Conservation (phyloP, 2,329 filamentous ascomycete genomes). For the Biscogniauxia mediterranea region DNA sequence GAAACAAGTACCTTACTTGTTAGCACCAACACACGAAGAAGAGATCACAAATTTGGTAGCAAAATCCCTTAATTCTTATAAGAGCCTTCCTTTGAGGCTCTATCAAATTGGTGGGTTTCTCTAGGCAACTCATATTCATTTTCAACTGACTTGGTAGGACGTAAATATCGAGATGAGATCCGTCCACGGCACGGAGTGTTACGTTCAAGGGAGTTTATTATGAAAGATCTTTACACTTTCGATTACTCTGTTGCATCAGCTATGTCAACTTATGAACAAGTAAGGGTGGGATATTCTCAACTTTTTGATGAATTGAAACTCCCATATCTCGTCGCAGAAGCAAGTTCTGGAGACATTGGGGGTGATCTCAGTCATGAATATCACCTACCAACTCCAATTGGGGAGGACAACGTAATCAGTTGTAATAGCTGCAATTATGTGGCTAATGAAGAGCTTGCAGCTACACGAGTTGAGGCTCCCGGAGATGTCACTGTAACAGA, state of each 20-base stretch:
- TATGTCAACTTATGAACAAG: conserved; percentile 73
- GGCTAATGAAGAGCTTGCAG: conserved; percentile 84
- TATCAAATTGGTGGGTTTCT: conserved; percentile 78
- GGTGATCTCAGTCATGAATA: conserved; percentile 93
- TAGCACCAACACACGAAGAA: conserved; percentile 94
- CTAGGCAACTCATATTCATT: too few species aligned
- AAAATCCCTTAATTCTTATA: conserved; percentile 74
- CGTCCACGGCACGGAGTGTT: conserved; percentile 85
- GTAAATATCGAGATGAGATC: conserved; percentile 93
- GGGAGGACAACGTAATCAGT: conserved; percentile 80
- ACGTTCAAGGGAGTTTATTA: conserved; percentile 85
- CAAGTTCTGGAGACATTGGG: conserved; percentile 95
- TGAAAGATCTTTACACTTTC: conserved; percentile 99
- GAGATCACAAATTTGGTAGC: conserved; percentile 85
- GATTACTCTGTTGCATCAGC: conserved; percentile 68
- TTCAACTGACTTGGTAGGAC: conserved; percentile 48
- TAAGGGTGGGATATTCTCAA: conserved; percentile 69
- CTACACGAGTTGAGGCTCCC: conserved; percentile 23
- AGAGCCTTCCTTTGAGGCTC: conserved; percentile 77
- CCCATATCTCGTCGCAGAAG: conserved; percentile 80
- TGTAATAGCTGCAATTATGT: conserved; percentile 73
- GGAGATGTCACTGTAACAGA: conserved; percentile 1
- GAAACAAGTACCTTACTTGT: conserved; percentile 69
- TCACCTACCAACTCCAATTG: conserved; percentile 74
- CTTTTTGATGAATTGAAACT: conserved; percentile 83